Base-by-base conservation (phyloP, 2,329 filamentous ascomycete species). In the Clarireedia monteithiana region DNA sequence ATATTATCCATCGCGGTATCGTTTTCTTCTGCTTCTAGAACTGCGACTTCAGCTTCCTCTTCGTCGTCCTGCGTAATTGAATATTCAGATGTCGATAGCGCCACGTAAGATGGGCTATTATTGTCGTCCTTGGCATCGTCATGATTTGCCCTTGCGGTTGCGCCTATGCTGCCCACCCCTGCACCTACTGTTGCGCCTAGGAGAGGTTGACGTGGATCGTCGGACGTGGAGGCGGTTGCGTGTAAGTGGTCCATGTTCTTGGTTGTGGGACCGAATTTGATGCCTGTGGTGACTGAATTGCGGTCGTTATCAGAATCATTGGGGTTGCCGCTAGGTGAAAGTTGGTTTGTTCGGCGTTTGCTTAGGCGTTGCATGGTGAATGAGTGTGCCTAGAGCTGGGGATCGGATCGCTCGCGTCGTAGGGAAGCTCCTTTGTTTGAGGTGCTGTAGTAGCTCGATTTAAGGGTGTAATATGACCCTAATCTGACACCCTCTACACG, bases 1-100 rank as follows among this genome's bases (percentile, higher is more conserved):
- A 71, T 27, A 61, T 66, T 64, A 59, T 68, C 60, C 61, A 69
- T 68, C 0, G 52, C 30, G 10, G 30, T 46, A n/a, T 48, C 50
- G 48, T 57, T 50, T 51, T 52, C 48, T 36, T 46, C 45, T 42
- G 9, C 34, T 10, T 4, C 23, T 20, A 23, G 4, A 6, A 17
- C 10, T 23, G 15, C 42, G 39, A 38, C 46, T 6, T 36, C 46
- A 23, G 45, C 49, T 23, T 53, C 50, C 20, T 46, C 53, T 36
- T 53, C 50, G 17, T 48, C 44, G 26, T 24, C 23, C 24, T 5
- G 15, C 24, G 24, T 27, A 24, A 34, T 50, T 5, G 58, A n/a
- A 24, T 4, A 46, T 51, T 39, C 6, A 38, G 38, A 48, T 38
- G 20, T 42, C 6, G 24, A 42, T 12, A 4, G 23, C 48, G 30